phyloP scores from a whole-genome alignment of 495 filamentous ascomycete genomes.

The Lepidopterella palustris region DNA sequence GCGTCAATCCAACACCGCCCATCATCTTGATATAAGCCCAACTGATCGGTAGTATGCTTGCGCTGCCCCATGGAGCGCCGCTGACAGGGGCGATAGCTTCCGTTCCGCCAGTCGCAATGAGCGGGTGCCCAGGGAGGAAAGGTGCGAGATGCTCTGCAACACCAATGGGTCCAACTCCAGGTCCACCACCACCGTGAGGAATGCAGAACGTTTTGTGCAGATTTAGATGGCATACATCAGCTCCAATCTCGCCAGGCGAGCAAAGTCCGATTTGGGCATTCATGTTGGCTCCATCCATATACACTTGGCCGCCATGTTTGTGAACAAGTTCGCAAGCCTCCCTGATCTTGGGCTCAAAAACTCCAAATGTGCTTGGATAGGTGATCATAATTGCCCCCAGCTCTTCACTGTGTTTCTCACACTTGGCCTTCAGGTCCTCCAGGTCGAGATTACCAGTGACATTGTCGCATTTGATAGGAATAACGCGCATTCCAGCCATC shows the following conservation, averaged over 20 bases:
- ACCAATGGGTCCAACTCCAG: slow-evolving; percentile 92
- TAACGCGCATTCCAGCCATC: slow-evolving; percentile 96
- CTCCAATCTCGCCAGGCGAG: slow-evolving; percentile 93
- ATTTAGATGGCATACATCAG: slow-evolving; percentile 97
- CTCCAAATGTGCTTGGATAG: slow-evolving; percentile 94
- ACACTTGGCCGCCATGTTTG: slow-evolving; percentile 84
- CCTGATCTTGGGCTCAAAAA: slow-evolving; percentile 90
- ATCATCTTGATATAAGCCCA: slow-evolving; percentile 99
- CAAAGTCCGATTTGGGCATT: slow-evolving; percentile 97
- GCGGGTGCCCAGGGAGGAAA: slow-evolving; percentile 72
- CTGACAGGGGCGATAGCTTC: slow-evolving; percentile 66
- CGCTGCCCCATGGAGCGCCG: slow-evolving; percentile 85
- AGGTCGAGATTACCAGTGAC: slow-evolving; percentile 89
- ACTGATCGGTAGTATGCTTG: slow-evolving; percentile 90
- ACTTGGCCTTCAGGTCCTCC: slow-evolving; percentile 77
- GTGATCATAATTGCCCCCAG: slow-evolving; percentile 97
- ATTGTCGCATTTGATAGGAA: slow-evolving; percentile 85
- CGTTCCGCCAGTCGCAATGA: slow-evolving; percentile 57
- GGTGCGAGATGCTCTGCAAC: slow-evolving; percentile 74
- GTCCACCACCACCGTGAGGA: slow-evolving; percentile 92
- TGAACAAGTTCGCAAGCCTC: slow-evolving; percentile 83
- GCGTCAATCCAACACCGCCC: slow-evolving; percentile 83
- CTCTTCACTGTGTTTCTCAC: slow-evolving; percentile 75
- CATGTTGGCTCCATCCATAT: slow-evolving; percentile 99
- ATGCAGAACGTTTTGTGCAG: slow-evolving; percentile 99